Evolutionary conservation across 108 stramenopile species (phyloP), one percentile per base, ranked within the genome.

Genomic region (Discostella stelligeroides): DNA sequence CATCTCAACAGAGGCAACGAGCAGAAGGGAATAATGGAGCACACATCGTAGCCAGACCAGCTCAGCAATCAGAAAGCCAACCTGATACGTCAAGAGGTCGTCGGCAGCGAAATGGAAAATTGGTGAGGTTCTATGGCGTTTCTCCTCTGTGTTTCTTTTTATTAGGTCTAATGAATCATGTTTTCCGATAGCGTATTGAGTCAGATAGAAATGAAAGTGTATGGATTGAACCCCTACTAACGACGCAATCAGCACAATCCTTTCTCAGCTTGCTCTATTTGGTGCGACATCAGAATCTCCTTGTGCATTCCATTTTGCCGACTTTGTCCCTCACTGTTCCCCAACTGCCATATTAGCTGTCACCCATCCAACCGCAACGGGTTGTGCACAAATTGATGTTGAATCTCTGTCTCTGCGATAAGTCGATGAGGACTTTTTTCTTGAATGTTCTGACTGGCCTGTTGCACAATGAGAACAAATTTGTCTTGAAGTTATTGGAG

Each of bases 341-440:
- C n/a, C 34, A 34, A 34, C 34, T 34, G 34, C 34, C 34, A 6
- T 5, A 34, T 5, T 6, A 34, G 34, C 6, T 92, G n/a, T 83
- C 86, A 3, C 91, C 94, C 23, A 79, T 92, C 1, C 87, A 92
- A 21, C 90, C 89, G 10, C 85, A 88, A 13, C 67, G 86, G 15
- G 67, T 92, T 11, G 66, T 92, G 9, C 91, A 95, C 51, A 95
- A 88, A 55, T 60, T 92, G 1, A 69, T 95, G 49, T 84, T 88
- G 66, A 95, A 95, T 70, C 30, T 95, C 23, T 79, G 72, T 54
- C 76, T 56, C 25, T 70, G 83, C 29, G 46, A 68, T 3, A 38
- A 56, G 12, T 68, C 91, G 7, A 34, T 34, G 34, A 68, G 94
- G 6, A 43, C 28, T 24, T 63, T 76, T 9, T 48, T 87, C 18